Evolutionary conservation across 2,329 filamentous ascomycete species (phyloP).

Genomic region (Corinectria fuckeliana): DNA sequence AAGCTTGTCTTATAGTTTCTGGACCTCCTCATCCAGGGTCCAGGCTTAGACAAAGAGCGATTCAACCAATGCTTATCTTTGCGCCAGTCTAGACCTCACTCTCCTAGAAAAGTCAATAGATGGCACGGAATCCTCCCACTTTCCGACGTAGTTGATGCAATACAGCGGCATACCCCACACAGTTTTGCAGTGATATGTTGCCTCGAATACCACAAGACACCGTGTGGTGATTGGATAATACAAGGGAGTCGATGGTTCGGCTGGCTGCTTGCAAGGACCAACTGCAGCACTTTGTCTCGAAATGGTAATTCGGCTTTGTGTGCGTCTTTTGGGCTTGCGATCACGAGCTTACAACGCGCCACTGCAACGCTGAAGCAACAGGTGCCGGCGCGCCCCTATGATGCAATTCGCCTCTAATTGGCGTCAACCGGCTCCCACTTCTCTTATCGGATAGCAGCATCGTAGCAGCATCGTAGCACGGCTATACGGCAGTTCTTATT

Average conservation of each 20-base stretch:
- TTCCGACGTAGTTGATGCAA: background rate
- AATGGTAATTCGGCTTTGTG: background rate
- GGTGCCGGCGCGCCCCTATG: background rate
- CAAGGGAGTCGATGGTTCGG: background rate
- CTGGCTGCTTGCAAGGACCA: background rate
- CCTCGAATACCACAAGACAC: background rate
- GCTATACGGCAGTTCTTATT: background rate
- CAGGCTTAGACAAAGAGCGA: background rate
- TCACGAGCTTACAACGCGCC: constrained; percentile 1
- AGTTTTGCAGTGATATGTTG: background rate
- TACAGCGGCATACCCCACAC: background rate
- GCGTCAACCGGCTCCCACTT: constrained; percentile 17
- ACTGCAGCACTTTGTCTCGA: background rate
- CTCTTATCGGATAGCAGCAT: background rate
- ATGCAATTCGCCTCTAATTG: constrained; percentile 6
- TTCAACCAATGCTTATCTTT: background rate
- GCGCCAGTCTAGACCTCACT: background rate
- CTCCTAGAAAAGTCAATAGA: background rate
- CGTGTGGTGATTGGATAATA: background rate
- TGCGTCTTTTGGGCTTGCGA: constrained; percentile 11
- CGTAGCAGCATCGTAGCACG: background rate
- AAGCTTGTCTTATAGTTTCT: constrained; percentile 8
- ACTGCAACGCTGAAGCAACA: background rate
- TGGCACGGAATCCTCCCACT: background rate
- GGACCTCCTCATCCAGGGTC: too few relatives aligned